A percentile compares a stretch with the other conserved stretches of the same genome.
Evolutionary conservation across 495 filamentous ascomycete species (phyloP).

Genomic region (Neurospora sp.): DNA sequence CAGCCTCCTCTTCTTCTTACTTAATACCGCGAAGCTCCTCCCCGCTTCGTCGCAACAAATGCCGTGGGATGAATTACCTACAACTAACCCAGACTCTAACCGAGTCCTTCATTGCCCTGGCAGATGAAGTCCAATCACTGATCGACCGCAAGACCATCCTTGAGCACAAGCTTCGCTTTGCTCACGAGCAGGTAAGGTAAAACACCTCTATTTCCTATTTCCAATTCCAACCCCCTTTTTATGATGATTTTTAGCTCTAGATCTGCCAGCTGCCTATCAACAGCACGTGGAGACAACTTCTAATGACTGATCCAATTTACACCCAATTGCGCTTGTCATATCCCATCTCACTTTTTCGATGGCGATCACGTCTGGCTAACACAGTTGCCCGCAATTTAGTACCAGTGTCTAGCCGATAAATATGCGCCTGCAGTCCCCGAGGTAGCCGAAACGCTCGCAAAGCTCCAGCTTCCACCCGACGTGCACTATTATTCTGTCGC

Average conservation of each 20-base stretch:
- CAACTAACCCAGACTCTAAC: conserved; percentile 39
- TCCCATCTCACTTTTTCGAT: conserved; percentile 4
- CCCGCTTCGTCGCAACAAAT: conserved; percentile 6
- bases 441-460: conserved; percentile 42
- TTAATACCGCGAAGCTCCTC: not conserved
- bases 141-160: conserved; percentile 45
- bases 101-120: conserved; percentile 55
- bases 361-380: conserved; percentile 10
- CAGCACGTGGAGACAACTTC: conserved; percentile 41
- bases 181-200: conserved; percentile 45
- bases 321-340: conserved; percentile 4
- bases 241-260: conserved; percentile 67
- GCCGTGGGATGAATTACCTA: conserved; percentile 30
- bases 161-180: conserved; percentile 48
- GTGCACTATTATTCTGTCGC: conserved; percentile 29
- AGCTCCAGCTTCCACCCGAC: conserved; percentile 46
- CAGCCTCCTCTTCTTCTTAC: not conserved
- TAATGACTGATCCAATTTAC: conserved; percentile 19
- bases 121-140: conserved; percentile 46
- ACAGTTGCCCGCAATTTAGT: conserved; percentile 21
- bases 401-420: conserved; percentile 47
- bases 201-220: conserved; percentile 8
- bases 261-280: conserved; percentile 49
- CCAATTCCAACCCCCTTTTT: conserved; percentile 4
- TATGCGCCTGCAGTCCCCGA: conserved; percentile 44